Percentiles rank a stretch among this genome's conserved stretches.
Conservation (phyloP, 352 stramenopile genomes). For the Phytopythium mirpurense region DNA sequence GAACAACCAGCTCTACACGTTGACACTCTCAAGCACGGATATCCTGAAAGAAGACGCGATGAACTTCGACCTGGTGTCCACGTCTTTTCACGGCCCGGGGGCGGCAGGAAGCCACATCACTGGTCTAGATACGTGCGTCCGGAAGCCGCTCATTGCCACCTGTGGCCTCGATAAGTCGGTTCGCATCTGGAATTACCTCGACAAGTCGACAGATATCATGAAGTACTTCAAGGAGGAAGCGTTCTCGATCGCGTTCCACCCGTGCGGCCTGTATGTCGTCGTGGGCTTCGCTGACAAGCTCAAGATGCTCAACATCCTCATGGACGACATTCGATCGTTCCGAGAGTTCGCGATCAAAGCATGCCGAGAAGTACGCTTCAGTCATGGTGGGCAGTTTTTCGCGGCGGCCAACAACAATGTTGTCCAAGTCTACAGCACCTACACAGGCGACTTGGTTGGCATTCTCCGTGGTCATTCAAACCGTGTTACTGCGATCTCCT, state of each 20-base stretch:
- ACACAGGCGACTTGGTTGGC: constrained; percentile 65
- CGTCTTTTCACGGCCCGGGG: constrained; percentile 82
- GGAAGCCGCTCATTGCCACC: constrained; percentile 90
- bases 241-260: constrained; percentile 87
- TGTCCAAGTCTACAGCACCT: constrained; percentile 82
- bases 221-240: constrained; percentile 91
- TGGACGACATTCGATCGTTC: constrained; percentile 91
- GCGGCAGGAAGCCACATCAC: constrained; percentile 74
- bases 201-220: constrained; percentile 88
- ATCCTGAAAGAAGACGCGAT: constrained; percentile 93
- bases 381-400: constrained; percentile 88
- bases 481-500: constrained; percentile 72
- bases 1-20: constrained; percentile 89
- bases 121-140: constrained; percentile 90
- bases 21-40: constrained; percentile 87
- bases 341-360: constrained; percentile 91
- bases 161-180: constrained; percentile 89
- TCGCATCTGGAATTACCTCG: constrained; percentile 93
- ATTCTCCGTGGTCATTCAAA: constrained; percentile 81
- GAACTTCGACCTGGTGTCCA: constrained; percentile 90
- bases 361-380: constrained; percentile 90
- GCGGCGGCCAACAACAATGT: constrained; percentile 87
- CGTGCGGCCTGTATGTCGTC: constrained; percentile 83
- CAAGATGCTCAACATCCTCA: constrained; percentile 92
- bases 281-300: constrained; percentile 93